Evolutionary conservation across 148 eudicot genomes (phyloP).

Genomic region (Linanthus parryae): DNA sequence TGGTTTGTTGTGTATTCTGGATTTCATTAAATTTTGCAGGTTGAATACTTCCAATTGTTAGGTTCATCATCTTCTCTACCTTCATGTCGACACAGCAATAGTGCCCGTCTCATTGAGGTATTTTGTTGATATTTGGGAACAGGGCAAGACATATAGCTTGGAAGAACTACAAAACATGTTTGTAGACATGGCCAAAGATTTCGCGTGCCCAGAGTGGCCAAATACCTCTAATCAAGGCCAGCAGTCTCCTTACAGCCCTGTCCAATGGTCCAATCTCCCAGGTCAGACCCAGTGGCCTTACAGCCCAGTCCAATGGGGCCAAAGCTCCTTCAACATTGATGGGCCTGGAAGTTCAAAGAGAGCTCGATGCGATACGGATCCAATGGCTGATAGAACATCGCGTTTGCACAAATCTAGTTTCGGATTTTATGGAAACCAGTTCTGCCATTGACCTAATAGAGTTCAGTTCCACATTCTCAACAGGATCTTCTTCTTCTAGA

Average conservation of each 20-base stretch:
- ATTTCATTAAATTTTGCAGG: too few relatives aligned
- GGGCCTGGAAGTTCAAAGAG: neutral
- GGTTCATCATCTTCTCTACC: neutral
- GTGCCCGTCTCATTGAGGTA: neutral
- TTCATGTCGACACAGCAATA: neutral
- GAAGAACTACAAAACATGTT: constrained; percentile 79
- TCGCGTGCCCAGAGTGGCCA: constrained; percentile 29
- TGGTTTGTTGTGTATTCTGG: too few relatives aligned
- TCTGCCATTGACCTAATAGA: neutral
- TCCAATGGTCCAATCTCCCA: too few relatives aligned
- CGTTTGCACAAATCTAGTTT: neutral
- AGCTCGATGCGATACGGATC: neutral
- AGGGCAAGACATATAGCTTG: constrained; percentile 47
- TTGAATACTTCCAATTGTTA: too few relatives aligned
- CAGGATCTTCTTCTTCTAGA: too few relatives aligned
- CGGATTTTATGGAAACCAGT: neutral
- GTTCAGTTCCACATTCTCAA: too few relatives aligned
- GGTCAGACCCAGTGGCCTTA: neutral
- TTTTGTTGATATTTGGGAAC: neutral
- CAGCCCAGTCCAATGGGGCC: neutral
- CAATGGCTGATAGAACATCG: neutral
- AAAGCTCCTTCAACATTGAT: neutral
- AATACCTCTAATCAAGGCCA: neutral
- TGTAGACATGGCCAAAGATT: constrained; percentile 53
- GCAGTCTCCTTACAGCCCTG: neutral